Evolutionary conservation across 2,329 filamentous ascomycete species (phyloP).

Genomic region (Fusarium fracticaudum): DNA sequence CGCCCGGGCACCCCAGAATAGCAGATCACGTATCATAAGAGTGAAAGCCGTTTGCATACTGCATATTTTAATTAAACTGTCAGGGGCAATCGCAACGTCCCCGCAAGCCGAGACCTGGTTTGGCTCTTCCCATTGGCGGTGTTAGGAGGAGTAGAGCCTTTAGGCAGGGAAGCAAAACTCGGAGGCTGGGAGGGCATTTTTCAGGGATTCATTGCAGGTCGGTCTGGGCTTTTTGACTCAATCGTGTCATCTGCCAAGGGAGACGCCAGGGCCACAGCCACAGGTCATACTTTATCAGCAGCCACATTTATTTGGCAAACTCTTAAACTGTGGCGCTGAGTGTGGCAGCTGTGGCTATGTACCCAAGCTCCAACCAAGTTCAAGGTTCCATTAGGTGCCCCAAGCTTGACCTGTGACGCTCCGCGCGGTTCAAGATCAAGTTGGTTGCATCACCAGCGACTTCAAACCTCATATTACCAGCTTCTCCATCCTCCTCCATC

Average conservation of each 20-base stretch:
- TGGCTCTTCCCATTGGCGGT: slow-evolving; percentile 27
- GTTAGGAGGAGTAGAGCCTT: slow-evolving; percentile 4
- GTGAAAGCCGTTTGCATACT: slow-evolving; percentile 25
- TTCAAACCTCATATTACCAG: slow-evolving; percentile 40
- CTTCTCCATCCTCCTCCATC: slow-evolving; percentile 23
- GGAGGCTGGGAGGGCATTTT: slow-evolving; percentile 38
- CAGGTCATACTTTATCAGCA: not conserved
- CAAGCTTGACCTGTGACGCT: slow-evolving; percentile 39
- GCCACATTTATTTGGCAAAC: not conserved
- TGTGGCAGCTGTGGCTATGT: slow-evolving; percentile 38
- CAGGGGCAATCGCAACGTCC: slow-evolving; percentile 21
- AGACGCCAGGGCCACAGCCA: slow-evolving; percentile 9
- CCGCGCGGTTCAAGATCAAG: slow-evolving; percentile 34
- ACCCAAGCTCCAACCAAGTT: slow-evolving; percentile 29
- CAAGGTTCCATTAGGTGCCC: slow-evolving; percentile 3
- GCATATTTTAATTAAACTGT: slow-evolving; percentile 36
- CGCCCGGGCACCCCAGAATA: slow-evolving; percentile 20
- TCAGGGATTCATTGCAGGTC: slow-evolving; percentile 28
- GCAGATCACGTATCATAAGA: slow-evolving; percentile 13
- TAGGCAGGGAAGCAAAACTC: slow-evolving; percentile 32
- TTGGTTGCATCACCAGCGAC: slow-evolving; percentile 46
- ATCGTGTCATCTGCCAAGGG: slow-evolving; percentile 6
- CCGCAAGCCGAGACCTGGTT: slow-evolving; percentile 7
- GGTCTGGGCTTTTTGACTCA: slow-evolving; percentile 3
- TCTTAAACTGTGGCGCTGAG: slow-evolving; percentile 20